A percentile compares a stretch with the other conserved stretches of the same genome.
phyloP scores from a whole-genome alignment of 306 rosid genomes.

The Dalbergia oliveri region DNA sequence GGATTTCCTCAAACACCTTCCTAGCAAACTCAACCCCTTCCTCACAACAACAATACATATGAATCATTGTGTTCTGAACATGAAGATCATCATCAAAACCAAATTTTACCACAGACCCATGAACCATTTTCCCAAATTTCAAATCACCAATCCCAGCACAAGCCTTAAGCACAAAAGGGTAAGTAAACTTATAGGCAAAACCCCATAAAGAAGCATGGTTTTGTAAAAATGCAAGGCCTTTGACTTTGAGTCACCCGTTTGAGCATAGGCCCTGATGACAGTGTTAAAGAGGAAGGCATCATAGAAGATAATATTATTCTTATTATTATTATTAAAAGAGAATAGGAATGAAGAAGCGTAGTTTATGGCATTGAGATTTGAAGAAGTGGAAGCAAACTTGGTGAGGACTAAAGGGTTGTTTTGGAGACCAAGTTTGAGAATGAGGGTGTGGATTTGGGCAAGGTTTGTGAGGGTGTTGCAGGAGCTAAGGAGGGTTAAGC shows the following conservation, averaged over 20 bases:
- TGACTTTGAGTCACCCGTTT: constrained; percentile 53
- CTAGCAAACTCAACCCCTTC: constrained; percentile 64
- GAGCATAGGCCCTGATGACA: constrained; percentile 77
- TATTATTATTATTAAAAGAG: constrained; percentile 30
- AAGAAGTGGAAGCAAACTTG: constrained; percentile 78
- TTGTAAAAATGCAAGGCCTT: constrained; percentile 54
- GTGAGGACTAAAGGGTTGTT: constrained; percentile 85
- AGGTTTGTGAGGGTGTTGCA: constrained; percentile 59
- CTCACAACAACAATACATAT: constrained; percentile 75
- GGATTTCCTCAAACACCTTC: constrained; percentile 77
- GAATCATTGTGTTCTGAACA: constrained; percentile 81
- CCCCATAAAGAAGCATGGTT: constrained; percentile 62
- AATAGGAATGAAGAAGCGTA: constrained; percentile 73
- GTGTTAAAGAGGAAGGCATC: constrained; percentile 84
- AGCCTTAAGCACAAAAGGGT: constrained; percentile 87
- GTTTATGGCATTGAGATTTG: constrained; percentile 58
- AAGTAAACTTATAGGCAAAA: constrained; percentile 82
- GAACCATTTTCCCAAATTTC: constrained; percentile 66
- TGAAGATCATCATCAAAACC: constrained; percentile 78
- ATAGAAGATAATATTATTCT: constrained; percentile 38
- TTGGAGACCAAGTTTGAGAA: constrained; percentile 72
- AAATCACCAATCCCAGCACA: constrained; percentile 76
- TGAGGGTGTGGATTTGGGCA: constrained; percentile 66
- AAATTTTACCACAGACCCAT: constrained; percentile 69
- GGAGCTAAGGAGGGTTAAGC: constrained; percentile 63